Percentiles rank a stretch among this genome's conserved stretches.
These are phyloP conservation scores for Themeda triandra DNA, from an alignment of 176 grass and related monocot genomes.

Conservation along the genomic window DNA sequence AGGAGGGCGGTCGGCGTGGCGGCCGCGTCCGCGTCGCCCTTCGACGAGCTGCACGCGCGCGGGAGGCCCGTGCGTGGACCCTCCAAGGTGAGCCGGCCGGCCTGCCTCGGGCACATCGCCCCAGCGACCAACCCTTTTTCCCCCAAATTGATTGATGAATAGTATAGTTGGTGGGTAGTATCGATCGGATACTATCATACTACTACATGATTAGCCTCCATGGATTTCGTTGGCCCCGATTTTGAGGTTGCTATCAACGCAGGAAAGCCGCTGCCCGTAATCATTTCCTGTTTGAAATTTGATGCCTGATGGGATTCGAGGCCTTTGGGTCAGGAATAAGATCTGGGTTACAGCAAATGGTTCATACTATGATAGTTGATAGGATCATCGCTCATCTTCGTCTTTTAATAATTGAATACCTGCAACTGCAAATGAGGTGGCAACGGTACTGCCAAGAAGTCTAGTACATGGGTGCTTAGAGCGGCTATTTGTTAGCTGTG, in stretches of 20 bases:
- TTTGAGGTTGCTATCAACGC: background rate
- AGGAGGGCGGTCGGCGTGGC: constrained; percentile 30
- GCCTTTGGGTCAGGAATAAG: background rate
- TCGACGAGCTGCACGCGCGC: constrained; percentile 64
- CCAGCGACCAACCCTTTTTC: background rate
- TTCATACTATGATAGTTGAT: background rate
- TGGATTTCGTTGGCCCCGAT: background rate
- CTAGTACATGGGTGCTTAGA: background rate
- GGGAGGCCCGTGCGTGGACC: constrained; percentile 27
- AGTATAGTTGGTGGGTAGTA: background rate
- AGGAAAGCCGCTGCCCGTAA: background rate
- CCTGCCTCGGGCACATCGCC: constrained; percentile 35
- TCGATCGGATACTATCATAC: background rate
- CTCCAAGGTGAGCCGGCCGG: constrained; percentile 42
- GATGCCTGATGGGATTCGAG: background rate
- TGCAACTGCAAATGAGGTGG: background rate
- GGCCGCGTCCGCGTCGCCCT: constrained; percentile 61
- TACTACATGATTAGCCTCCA: background rate
- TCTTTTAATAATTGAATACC: background rate
- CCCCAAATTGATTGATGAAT: background rate
- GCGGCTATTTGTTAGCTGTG: background rate
- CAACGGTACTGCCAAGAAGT: background rate
- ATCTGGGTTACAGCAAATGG: background rate
- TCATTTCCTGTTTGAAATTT: background rate
- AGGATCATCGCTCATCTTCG: background rate